Conservation (phyloP, 2,329 filamentous ascomycete species). For the Ophiostoma angusticollis region DNA sequence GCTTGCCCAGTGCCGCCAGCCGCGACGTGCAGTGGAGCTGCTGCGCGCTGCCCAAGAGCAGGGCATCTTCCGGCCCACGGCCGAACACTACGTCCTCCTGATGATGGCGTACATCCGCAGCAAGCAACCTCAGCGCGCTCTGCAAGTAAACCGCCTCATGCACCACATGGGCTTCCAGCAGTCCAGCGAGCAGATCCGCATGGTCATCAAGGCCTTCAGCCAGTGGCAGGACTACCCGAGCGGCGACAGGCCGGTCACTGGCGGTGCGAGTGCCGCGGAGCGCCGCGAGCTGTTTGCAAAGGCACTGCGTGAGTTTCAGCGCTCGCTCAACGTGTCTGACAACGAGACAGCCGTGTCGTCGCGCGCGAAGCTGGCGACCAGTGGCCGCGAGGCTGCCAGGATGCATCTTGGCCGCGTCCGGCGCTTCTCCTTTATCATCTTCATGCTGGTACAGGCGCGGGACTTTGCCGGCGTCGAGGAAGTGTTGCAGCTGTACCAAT, state of each 20-base stretch:
- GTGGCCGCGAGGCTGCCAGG: constrained; percentile 15
- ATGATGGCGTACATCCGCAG: constrained; percentile 38
- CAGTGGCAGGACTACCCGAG: constrained; percentile 22
- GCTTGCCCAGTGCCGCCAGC: constrained; percentile 35
- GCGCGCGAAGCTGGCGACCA: constrained; percentile 6
- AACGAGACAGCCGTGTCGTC: not conserved
- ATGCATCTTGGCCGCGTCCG: constrained; percentile 16
- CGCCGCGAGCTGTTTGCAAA: constrained; percentile 20
- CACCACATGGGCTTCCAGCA: constrained; percentile 27
- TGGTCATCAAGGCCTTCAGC: constrained; percentile 29
- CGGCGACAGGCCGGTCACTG: constrained; percentile 5
- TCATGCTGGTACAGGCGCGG: constrained; percentile 28
- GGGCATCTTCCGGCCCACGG: constrained; percentile 30
- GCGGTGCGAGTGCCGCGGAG: not conserved
- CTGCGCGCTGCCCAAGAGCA: constrained; percentile 31
- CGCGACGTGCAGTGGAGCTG: constrained; percentile 36
- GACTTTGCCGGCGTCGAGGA: constrained; percentile 26
- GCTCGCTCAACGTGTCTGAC: constrained; percentile 23
- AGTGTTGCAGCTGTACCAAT: constrained; percentile 34
- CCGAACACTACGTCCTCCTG: constrained; percentile 39
- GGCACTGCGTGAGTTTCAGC: constrained; percentile 26
- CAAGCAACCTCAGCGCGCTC: constrained; percentile 29
- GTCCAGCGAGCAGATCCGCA: constrained; percentile 30
- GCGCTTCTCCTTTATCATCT: constrained; percentile 29
- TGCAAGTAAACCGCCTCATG: constrained; percentile 31